Evolutionary conservation across 768 basidiomycete genomes (phyloP).

Genomic region (Russula vinacea): DNA sequence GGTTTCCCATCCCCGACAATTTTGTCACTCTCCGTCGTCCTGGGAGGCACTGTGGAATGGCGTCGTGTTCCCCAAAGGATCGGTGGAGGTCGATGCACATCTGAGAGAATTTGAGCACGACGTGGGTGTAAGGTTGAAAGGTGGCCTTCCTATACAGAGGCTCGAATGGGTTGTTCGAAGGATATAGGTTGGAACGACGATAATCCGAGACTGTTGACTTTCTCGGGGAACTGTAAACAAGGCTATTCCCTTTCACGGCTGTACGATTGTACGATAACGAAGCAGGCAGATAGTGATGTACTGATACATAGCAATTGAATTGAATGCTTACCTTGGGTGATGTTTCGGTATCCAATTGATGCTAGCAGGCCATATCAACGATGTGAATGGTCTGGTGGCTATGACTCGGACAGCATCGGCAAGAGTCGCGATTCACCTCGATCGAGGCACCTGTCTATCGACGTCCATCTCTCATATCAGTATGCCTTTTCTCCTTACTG

Average conservation of each 20-base stretch:
- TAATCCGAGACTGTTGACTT: not conserved
- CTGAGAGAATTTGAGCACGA: slow-evolving; percentile 17
- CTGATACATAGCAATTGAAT: not conserved
- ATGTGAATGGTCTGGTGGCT: not conserved
- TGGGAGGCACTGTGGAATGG: slow-evolving; percentile 27
- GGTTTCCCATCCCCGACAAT: slow-evolving; percentile 23
- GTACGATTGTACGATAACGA: not conserved
- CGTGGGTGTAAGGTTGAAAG: slow-evolving; percentile 21
- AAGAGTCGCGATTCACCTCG: not conserved
- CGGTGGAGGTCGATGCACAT: slow-evolving; percentile 8
- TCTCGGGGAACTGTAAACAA: not conserved
- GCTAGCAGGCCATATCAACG: not conserved
- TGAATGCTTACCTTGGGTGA: not conserved
- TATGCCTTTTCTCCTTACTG: not conserved
- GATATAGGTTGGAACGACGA: not conserved
- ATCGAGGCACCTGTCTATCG: too few relatives aligned
- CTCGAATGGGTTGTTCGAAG: slow-evolving; percentile 23
- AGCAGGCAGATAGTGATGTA: not conserved
- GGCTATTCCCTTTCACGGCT: not conserved
- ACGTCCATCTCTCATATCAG: too few relatives aligned
- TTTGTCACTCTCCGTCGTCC: slow-evolving; percentile 18
- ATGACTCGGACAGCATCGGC: not conserved
- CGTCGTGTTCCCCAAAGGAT: slow-evolving; percentile 15
- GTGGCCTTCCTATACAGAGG: slow-evolving; percentile 8
- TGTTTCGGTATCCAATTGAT: not conserved